phyloP scores from a whole-genome alignment of 805 yeast species.

The Saccharomyces kudriavzevii region DNA sequence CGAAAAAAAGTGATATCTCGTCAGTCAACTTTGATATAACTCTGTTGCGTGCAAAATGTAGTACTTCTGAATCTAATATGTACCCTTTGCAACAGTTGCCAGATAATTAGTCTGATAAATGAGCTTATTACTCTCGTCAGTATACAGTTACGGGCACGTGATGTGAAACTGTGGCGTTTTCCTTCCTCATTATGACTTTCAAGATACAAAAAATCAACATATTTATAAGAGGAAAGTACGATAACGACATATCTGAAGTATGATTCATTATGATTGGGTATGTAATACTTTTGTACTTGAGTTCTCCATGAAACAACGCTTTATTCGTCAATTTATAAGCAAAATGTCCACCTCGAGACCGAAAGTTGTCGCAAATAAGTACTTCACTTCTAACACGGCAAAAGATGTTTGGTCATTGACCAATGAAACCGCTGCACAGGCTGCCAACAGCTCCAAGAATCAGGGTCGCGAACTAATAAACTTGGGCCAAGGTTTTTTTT shows the following conservation, averaged over 20 bases:
- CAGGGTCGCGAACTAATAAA: slow-evolving; percentile 75
- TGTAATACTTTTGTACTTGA: not conserved
- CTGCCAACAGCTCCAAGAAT: slow-evolving; percentile 42
- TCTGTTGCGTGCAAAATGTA: not conserved
- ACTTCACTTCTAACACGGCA: slow-evolving; percentile 54
- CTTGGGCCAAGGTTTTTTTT: slow-evolving; percentile 95
- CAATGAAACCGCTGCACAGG: slow-evolving; percentile 89
- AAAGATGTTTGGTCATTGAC: slow-evolving; percentile 94
- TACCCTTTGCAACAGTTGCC: too few species aligned
- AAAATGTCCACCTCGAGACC: slow-evolving; percentile 3
- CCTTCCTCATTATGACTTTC: not conserved
- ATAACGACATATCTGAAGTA: not conserved
- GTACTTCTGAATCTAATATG: not conserved
- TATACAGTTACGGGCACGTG: not conserved
- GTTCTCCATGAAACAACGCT: not conserved
- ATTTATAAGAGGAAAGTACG: not conserved
- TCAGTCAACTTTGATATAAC: not conserved
- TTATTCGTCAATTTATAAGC: not conserved
- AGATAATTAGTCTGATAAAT: not conserved
- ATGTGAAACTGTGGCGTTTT: not conserved
- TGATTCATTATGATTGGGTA: not conserved
- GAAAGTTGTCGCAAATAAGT: slow-evolving; percentile 30
- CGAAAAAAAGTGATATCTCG: too few species aligned
- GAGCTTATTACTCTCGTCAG: not conserved
- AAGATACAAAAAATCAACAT: not conserved